Evolutionary conservation across 2,329 filamentous ascomycete genomes (phyloP).

Genomic region (Xylariaceae sp.): DNA sequence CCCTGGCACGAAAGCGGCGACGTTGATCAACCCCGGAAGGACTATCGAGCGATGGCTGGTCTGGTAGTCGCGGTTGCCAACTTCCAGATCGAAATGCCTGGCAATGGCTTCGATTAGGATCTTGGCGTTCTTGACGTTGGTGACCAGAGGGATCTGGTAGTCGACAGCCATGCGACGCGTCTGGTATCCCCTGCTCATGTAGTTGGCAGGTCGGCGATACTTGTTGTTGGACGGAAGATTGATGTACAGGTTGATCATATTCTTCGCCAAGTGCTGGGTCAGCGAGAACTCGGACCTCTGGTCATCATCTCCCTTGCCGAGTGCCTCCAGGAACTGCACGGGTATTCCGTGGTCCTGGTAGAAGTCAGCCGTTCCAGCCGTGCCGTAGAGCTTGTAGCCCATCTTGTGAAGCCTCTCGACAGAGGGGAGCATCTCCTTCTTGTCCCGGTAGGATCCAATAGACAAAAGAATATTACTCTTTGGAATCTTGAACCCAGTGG

Average conservation of each 20-base stretch:
- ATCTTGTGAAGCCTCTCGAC: slow-evolving; percentile 83
- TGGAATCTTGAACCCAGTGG: slow-evolving; percentile 92
- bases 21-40: slow-evolving; percentile 70
- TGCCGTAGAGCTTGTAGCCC: slow-evolving; percentile 94
- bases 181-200: slow-evolving; percentile 96
- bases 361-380: slow-evolving; percentile 94
- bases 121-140: slow-evolving; percentile 99
- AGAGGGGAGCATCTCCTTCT: slow-evolving; percentile 92
- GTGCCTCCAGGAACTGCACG: slow-evolving; percentile 88
- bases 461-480: slow-evolving; percentile 94
- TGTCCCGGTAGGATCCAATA: slow-evolving; percentile 96
- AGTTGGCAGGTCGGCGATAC: slow-evolving; percentile 92
- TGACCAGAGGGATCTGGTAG: slow-evolving; percentile 92
- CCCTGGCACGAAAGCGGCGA: slow-evolving; percentile 74
- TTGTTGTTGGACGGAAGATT: slow-evolving; percentile 98
- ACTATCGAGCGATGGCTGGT: slow-evolving; percentile 75
- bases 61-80: slow-evolving; percentile 83
- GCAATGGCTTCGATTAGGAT: slow-evolving; percentile 91
- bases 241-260: slow-evolving; percentile 98
- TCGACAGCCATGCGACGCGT: slow-evolving; percentile 97
- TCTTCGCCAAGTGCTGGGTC: slow-evolving; percentile 93
- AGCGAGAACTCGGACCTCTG: slow-evolving; percentile 95
- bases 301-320: slow-evolving; percentile 70
- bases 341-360: slow-evolving; percentile 86
- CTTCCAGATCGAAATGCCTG: slow-evolving; percentile 77